These are phyloP conservation scores for Pleurostoma richardsiae DNA, from an alignment of 2,329 filamentous ascomycete genomes.

Conservation along the genomic window DNA sequence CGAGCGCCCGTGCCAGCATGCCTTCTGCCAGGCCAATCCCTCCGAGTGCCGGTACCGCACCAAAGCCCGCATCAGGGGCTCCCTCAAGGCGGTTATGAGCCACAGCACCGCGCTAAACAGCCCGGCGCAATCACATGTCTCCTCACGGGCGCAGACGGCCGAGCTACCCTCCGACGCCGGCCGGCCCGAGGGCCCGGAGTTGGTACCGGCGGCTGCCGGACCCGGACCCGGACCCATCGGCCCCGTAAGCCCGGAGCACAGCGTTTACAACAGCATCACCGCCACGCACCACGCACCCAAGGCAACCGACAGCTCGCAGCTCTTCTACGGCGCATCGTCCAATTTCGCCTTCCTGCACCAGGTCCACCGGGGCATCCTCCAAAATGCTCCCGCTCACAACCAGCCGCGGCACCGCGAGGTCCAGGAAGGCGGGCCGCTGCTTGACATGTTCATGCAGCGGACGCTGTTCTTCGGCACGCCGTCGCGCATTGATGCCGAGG, in stretches of 20 bases:
- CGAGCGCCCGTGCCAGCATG: conserved; percentile 8
- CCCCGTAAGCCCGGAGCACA: conserved; percentile 12
- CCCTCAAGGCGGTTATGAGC: background rate
- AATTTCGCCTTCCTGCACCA: conserved; percentile 24
- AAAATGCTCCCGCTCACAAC: conserved; percentile 7
- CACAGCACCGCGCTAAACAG: background rate
- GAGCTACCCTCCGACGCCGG: background rate
- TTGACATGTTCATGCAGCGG: conserved; percentile 22
- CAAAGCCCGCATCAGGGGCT: conserved; percentile 7
- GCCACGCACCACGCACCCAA: conserved; percentile 13
- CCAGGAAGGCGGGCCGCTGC: conserved; percentile 16
- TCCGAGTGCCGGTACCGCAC: conserved; percentile 8
- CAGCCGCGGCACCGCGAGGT: conserved; percentile 9
- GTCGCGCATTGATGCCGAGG: conserved; percentile 10
- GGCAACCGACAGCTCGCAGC: conserved; percentile 16
- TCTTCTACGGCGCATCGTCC: conserved; percentile 20
- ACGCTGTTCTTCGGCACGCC: conserved; percentile 23
- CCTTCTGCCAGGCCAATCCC: conserved; percentile 8
- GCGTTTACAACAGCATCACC: conserved; percentile 14
- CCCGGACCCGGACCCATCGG: conserved; percentile 3
- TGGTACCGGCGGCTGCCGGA: conserved; percentile 10
- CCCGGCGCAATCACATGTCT: background rate
- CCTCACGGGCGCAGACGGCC: background rate
- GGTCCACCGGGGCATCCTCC: conserved; percentile 18
- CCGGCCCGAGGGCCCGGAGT: background rate